Evolutionary conservation across 768 basidiomycete genomes (phyloP), one percentile per base, ranked within the genome.

Genomic region (Boletus subparvulus): DNA sequence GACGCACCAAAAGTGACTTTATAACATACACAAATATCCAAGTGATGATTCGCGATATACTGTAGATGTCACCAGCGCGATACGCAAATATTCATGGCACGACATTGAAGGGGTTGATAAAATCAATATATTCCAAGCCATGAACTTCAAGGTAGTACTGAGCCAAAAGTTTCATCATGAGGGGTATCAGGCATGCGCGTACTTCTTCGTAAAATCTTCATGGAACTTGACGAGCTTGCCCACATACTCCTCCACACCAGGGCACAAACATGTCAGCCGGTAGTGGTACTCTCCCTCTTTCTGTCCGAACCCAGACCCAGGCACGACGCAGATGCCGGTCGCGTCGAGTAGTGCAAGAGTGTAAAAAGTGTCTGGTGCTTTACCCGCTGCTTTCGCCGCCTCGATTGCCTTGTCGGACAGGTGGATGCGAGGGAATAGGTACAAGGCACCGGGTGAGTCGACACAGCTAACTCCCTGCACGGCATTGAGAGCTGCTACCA

Each of bases 301-400:
- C 77, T 98, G 95, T 6, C 95, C 95, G 70, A 99, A 99, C 1
- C 96, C 96, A 47, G 86, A 87, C 0, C 96, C 96, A 6, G 94
- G 92, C 5, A 98, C 91, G 21, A 91, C 90, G 65, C 94, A 97
- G 60, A 98, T 97, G 6, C 94, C 94, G 0, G 93, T 94, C 71
- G 82, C 81, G 59, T 96, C 92, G 50, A 99, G 79, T 49, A 99
- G 71, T 61, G 80, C 83, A 37, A 96, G 77, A 21, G 92, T 83
- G 69, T 99, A 99, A 67, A 95, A 87, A 42, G 86, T 87, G 70
- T 99, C 96, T 4, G 96, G 89, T 63, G 81, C 81, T 74, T 92
- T 92, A 1, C 88, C 90, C 1, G 76, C 80, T 64, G 79, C 74
- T 61, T 78, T 72, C 33, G 96, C 96, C 8, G 84, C 90, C 46